Conservation (phyloP, 371 early-diverging fungal species). For the Mucor circinelloides region DNA sequence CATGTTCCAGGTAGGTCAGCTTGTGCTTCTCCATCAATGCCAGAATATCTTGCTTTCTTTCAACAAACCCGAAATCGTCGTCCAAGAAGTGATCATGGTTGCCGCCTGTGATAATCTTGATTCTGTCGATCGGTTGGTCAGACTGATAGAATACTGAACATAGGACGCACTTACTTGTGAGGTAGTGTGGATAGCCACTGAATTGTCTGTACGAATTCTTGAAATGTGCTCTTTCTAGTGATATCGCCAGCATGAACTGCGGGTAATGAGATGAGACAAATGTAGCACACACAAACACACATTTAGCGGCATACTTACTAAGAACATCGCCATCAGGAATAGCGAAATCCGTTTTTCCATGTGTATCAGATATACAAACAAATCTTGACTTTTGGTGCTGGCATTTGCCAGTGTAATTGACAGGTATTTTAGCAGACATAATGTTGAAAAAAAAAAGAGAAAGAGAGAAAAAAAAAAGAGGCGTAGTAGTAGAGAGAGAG, state of each 20-base stretch:
- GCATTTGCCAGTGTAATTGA: slow-evolving; percentile 1
- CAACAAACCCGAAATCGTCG: slow-evolving; percentile 9
- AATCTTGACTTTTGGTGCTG: slow-evolving; percentile 24
- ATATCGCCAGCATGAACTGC: slow-evolving; percentile 57
- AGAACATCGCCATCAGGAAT: slow-evolving; percentile 52
- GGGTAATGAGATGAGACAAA: not conserved
- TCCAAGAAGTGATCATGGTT: slow-evolving; percentile 57
- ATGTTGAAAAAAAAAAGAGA: not conserved
- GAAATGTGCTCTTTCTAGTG: slow-evolving; percentile 31
- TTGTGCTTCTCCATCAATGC: slow-evolving; percentile 26
- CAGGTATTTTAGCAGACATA: not conserved
- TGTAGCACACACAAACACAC: not conserved
- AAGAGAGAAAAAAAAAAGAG: not conserved
- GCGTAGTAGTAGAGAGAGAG: not conserved
- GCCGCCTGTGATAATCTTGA: slow-evolving; percentile 57
- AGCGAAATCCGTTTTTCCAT: slow-evolving; percentile 33
- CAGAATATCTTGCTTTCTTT: slow-evolving; percentile 25
- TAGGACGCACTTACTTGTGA: slow-evolving; percentile 33
- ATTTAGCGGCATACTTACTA: slow-evolving; percentile 27
- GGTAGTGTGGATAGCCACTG: slow-evolving; percentile 45
- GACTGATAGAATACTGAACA: too few species aligned
- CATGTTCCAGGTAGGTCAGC: slow-evolving; percentile 54
- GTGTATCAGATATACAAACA: slow-evolving; percentile 57
- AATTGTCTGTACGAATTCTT: slow-evolving; percentile 30
- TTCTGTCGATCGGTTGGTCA: slow-evolving; percentile 12